Base-by-base conservation (phyloP, 495 filamentous ascomycete species). In the Podospora conica region DNA sequence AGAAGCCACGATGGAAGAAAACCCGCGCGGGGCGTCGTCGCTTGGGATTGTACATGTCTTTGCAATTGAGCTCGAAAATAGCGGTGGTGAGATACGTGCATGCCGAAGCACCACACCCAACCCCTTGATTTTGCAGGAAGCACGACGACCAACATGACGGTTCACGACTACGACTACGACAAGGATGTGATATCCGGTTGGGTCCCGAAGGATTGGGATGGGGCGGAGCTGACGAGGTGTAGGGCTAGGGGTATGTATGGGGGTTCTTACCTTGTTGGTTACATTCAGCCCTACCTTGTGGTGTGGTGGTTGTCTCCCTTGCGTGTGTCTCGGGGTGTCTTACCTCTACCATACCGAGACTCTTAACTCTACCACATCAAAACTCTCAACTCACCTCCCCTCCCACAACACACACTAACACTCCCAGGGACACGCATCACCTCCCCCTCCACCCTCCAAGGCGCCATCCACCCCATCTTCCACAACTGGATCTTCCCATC, bases 151-250 rank as follows among this genome's bases (percentile, higher is more conserved):
- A n/a, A 9, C 9, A 23, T 57, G 55, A 57, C 55, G 11, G 15
- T 25, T 21, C 27, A 40, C 23, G 21, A 21, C 33, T 11, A 15
- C 28, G 8, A 15, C 58, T 11, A 15, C 28, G 8, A 15, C 58
- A 27, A 40, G 15, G 10, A 31, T 3, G 5, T 7, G 2, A 4
- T 20, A 12, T 12, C 21, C 12, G 53, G 63, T n/a, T 22, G 74
- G 72, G 24, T 75, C 69, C 33, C 67, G 27, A 79, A 75, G 65
- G 69, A 55, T 20, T 79, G 77, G 77, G 60, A 74, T 64, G 67
- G 3, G 55, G 67, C 68, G 0, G 75, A 79, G 33, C 58, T 77
- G 20, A 48, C 65, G 10, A 67, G 67, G 65, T 76, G 73, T 40
- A 71, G 75, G 15, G 77, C 75, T 20, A 72, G 69, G 60, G 73